Base-by-base conservation (phyloP, 805 yeast species). In the Grigorovia yakushimaensis region DNA sequence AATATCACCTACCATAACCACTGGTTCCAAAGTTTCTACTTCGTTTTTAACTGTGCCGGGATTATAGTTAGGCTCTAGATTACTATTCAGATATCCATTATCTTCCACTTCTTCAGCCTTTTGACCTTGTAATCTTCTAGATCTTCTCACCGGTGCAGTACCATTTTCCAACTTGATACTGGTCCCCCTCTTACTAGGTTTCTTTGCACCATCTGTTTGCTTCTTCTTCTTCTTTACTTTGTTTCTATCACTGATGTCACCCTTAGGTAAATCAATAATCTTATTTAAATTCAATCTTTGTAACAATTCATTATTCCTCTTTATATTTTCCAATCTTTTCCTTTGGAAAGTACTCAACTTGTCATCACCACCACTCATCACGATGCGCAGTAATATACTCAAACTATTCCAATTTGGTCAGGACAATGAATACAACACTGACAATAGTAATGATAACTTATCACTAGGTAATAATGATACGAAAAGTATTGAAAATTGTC, bases 81-180 rank as follows among this genome's bases (percentile, higher is more conserved):
- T 42, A 2, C 18, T 24, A 42, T 46, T 45, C 30, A 46, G 22
- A 23, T 24, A 23, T 17, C 33, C 35, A 30, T 33, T 22, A 38
- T 39, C 37, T 4, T 27, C 20, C 10, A 38, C 19, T 9, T 41
- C 20, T 17, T 74, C 69, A 44, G 81, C 89, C 46, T 74, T 61
- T 49, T 77, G 71, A 1, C 96, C 96, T 4, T 87, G 86, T 21
- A 89, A 58, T 53, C 97, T 71, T 44, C 88, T 72, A 0, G 96
- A 88, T 51, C 88, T 73, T 60, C 96, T 72, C 1, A 81, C 71
- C 0, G 95, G 94, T 21, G 48, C 53, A 17, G 46, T 47, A 27
- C 48, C 52, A 22, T 41, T 52, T 17, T 45, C 38, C 19, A 41
- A 46, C 30, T 33, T 13, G 5, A 37, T 45, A 27, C 48, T 48